Evolutionary conservation across 306 rosid genomes (phyloP), one percentile per base, ranked within the genome.

Genomic region (Gastrolobium villosum): DNA sequence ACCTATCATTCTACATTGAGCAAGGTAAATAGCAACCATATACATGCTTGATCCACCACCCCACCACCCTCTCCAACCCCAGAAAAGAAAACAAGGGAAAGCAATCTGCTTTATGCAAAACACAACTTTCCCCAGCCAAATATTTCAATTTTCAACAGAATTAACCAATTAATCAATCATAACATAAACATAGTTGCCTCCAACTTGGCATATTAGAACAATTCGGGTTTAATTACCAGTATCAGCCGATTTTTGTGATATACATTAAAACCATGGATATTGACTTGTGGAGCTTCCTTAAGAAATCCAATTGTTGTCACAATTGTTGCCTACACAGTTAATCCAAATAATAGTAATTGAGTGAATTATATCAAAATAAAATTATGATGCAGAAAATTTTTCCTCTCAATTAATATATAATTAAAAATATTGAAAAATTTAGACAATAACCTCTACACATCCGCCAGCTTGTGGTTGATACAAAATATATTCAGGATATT

Each of bases 161-260:
- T 54, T 36, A 45, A 61, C 39, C 30, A 78, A 54, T 56, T 32
- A 72, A 70, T 62, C 35, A 50, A 70, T 48, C 31, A 67, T 40
- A 4, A 11, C 11, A 31, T 73, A 49, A 40, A 45, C 39, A 43
- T 3, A 48, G 41, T 48, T 74, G 31, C 65, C 43, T 69, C 69
- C 35, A 74, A 55, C 69, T 46, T 54, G 20, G 15, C 53, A 76
- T 31, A 15, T 45, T 48, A 59, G 7, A 37, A 75, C 28, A 36
- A 26, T 73, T 73, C 55, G 65, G 28, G 20, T 35, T 34, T 3
- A 78, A 76, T 86, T 84, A 93, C 99, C 90, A 88, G 79, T 78
- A 95, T 95, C 66, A 95, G 83, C 76, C 99, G 97, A 81, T 93
- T 91, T 84, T 93, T 95, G 86, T 95, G 96, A 88, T 95, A 93